Evolutionary conservation across 257 asterid species (phyloP).

Genomic region (Solanum lignicaule): DNA sequence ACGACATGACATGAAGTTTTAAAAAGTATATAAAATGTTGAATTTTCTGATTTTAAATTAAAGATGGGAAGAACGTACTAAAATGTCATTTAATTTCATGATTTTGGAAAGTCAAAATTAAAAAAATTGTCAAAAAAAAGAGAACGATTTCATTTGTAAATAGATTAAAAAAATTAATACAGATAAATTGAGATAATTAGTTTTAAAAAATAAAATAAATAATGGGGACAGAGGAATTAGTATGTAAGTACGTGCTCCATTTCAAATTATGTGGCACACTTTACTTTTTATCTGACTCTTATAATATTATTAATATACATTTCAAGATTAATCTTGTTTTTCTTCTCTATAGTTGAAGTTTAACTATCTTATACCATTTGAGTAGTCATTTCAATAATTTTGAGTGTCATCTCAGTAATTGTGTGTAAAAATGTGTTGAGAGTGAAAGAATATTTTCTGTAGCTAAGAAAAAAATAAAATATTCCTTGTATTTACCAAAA

Average conservation of each 20-base stretch:
- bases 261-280: neutral
- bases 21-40: too few species aligned
- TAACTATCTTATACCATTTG: neutral
- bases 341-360: neutral
- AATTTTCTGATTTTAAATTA: too few species aligned
- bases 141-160: too few species aligned
- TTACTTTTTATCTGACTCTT: neutral
- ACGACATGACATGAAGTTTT: too few species aligned
- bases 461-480: neutral
- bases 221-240: too few species aligned
- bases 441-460: neutral
- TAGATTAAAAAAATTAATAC: too few species aligned
- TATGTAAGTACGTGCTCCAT: neutral
- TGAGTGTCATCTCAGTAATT: neutral
- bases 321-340: neutral
- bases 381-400: neutral
- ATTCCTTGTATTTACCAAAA: too few species aligned
- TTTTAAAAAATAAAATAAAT: too few species aligned
- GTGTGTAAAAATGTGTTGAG: neutral
- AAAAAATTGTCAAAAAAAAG: neutral
- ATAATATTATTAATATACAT: neutral
- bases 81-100: neutral
- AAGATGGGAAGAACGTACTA: neutral
- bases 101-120: neutral
- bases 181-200: neutral